Conservation (phyloP, 768 basidiomycete genomes). For the Serendipita vermifera region DNA sequence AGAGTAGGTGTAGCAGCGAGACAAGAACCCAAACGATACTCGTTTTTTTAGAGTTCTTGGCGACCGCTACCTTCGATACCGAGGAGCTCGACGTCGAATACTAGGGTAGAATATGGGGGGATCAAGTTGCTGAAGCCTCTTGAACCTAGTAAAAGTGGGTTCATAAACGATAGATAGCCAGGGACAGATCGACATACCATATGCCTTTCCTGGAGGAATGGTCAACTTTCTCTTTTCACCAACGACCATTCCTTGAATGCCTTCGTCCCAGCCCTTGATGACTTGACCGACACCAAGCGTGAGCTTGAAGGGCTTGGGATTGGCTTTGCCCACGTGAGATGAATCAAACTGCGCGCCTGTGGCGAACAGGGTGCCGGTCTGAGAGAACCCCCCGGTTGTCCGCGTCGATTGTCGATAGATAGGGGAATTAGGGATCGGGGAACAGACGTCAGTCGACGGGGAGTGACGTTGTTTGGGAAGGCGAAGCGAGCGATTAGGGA, state of each 20-base stretch:
- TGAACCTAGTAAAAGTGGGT: constrained; percentile 32
- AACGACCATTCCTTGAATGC: constrained; percentile 69
- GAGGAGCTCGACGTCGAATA: constrained; percentile 81
- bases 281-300: constrained; percentile 72
- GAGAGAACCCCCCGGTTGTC: too few species aligned
- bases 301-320: constrained; percentile 60
- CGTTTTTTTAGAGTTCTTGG: constrained; percentile 48
- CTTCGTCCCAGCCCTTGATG: constrained; percentile 76
- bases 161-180: neutral
- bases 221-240: constrained; percentile 80
- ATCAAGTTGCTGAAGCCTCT: constrained; percentile 69
- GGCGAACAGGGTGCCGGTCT: constrained; percentile 71
- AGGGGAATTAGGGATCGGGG: too few species aligned
- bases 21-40: too few species aligned
- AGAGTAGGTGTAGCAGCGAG: too few species aligned
- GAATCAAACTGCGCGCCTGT: constrained; percentile 84
- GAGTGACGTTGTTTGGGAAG: too few species aligned
- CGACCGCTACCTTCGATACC: constrained; percentile 37
- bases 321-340: constrained; percentile 41
- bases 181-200: constrained; percentile 75
- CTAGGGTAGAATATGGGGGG: constrained; percentile 62
- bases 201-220: constrained; percentile 68
- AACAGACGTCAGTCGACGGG: too few species aligned
- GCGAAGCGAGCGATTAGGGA: too few species aligned
- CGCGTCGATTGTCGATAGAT: too few species aligned